Evolutionary conservation across 768 basidiomycete genomes (phyloP), one percentile per base, ranked within the genome.

Genomic region (Ephemerocybe angulata): DNA sequence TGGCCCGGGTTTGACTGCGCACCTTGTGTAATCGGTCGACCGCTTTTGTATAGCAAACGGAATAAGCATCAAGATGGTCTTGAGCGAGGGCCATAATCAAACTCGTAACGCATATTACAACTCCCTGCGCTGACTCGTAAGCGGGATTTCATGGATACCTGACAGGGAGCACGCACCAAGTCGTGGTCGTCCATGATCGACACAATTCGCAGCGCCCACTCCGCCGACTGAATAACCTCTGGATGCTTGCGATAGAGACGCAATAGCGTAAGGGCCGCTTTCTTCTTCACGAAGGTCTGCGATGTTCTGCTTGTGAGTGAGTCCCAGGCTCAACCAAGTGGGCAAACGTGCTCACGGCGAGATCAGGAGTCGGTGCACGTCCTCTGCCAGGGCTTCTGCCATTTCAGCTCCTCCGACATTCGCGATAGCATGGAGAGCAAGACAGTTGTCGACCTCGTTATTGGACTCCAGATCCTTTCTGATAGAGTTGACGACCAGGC

Each of bases 391-490:
- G 6, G 94, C 88, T 67, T 99, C 97, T 7, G 97, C 96, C 93
- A 99, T 99, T 71, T 98, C 97, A 63, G 88, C 90, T 38, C 95
- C 91, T 43, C 97, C 97, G 22, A 99, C 91, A 62, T 98, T 99
- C 10, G 97, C 97, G 61, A 99, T 98, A 15, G 97, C 97, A 63
- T 99, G 97, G 53, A 99, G 73, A 2, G 97, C 97, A 53, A 99
- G 79, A 64, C 97, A 98, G 64, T 98, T 98, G 71, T 90, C 90
- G 59, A 97, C 81, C 68, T 98, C 97, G 64, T 90, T 90, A 63
- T 90, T 91, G 58, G 91, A 90, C 59, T 98, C 94, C 56, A 99
- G 71, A 71, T 98, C 97, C 67, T 99, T 99, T 40, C 94, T 85
- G 65, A 99, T 97, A 29, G 95, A 98, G 67, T 99, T 99, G 69